phyloP scores from a whole-genome alignment of 2,329 filamentous ascomycete genomes.

The Chaetoscypha palmicola region DNA sequence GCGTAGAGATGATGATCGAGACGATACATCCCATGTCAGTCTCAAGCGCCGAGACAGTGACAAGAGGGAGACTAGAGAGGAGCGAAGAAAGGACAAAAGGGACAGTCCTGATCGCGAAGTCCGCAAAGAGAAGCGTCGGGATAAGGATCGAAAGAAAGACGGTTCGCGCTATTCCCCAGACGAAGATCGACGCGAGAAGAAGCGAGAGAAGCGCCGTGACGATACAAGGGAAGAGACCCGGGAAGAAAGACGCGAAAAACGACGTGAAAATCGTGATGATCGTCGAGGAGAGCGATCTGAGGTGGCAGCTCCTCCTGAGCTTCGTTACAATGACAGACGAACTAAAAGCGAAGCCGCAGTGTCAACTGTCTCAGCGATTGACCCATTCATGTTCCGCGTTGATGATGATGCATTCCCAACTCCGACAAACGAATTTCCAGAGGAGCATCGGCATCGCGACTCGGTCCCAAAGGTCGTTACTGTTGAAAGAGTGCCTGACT shows the following conservation, averaged over 20 bases:
- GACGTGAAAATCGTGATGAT: conserved; percentile 29
- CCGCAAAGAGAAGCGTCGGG: conserved; percentile 21
- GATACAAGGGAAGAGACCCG: conserved; percentile 27
- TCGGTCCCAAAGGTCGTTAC: conserved; percentile 42
- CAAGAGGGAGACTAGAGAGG: conserved; percentile 18
- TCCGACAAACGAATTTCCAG: conserved; percentile 31
- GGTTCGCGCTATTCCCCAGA: conserved; percentile 17
- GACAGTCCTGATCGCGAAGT: conserved; percentile 22
- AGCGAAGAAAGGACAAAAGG: conserved; percentile 19
- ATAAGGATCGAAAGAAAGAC: conserved; percentile 21
- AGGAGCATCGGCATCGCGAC: conserved; percentile 15
- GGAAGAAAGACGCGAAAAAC: conserved; percentile 31
- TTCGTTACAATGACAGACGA: conserved; percentile 15
- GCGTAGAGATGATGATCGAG: conserved; percentile 14
- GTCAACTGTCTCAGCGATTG: conserved; percentile 31
- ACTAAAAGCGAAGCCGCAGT: conserved; percentile 29
- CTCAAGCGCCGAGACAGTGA: conserved; percentile 17
- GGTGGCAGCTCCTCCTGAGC: conserved; percentile 11
- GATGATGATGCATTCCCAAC: conserved; percentile 45
- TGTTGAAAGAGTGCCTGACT: conserved; percentile 46
- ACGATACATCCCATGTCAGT: conserved; percentile 12
- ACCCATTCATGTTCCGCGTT: conserved; percentile 55
- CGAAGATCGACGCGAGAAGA: conserved; percentile 20
- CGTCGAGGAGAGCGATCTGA: conserved; percentile 18
- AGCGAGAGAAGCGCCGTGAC: conserved; percentile 26